phyloP scores from a whole-genome alignment of 441 rosid genomes.

The Kokia cookei region DNA sequence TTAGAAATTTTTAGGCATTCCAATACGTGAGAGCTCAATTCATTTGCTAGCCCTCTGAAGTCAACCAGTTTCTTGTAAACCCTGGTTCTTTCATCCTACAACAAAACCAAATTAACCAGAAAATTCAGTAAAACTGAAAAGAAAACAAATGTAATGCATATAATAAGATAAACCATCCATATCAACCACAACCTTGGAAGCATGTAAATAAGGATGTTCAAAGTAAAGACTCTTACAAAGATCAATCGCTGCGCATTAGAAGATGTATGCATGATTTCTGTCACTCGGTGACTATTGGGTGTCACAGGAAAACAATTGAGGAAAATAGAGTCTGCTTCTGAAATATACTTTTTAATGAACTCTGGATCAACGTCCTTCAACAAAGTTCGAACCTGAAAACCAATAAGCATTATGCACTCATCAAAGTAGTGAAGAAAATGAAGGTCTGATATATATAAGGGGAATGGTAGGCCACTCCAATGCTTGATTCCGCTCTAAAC shows the following conservation, averaged over 20 bases:
- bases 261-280: conserved; percentile 55
- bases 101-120: conserved; percentile 1
- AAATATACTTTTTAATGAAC: conserved; percentile 46
- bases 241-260: conserved; percentile 50
- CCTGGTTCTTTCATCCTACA: conserved; percentile 78
- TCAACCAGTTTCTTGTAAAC: conserved; percentile 73
- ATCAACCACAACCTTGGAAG: conserved; percentile 4
- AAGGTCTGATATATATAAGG: not conserved
- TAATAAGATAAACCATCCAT: conserved; percentile 3
- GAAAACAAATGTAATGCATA: not conserved
- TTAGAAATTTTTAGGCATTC: conserved; percentile 82
- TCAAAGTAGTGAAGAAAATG: not conserved
- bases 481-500: not conserved
- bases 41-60: conserved; percentile 63
- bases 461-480: not conserved
- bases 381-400: conserved; percentile 51
- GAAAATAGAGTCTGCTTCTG: conserved; percentile 33
- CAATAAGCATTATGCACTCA: conserved; percentile 2
- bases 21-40: conserved; percentile 64
- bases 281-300: conserved; percentile 85
- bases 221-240: conserved; percentile 50
- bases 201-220: not conserved
- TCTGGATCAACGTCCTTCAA: conserved; percentile 56
- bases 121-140: conserved; percentile 5
- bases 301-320: conserved; percentile 68